phyloP scores from a whole-genome alignment of 73 alveolate genomes.

The Stentor roeselii region DNA sequence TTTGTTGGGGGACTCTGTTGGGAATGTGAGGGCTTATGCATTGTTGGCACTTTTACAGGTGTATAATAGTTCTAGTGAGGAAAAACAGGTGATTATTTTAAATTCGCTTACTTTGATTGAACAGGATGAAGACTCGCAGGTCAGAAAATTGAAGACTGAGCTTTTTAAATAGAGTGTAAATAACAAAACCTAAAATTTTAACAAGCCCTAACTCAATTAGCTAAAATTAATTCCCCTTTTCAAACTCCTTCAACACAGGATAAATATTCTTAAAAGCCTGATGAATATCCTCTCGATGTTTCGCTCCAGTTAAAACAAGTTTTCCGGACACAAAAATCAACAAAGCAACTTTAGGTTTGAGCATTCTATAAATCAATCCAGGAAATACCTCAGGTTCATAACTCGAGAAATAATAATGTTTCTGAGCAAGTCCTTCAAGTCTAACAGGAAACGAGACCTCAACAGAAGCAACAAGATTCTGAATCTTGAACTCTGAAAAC shows the following conservation, averaged over 20 bases:
- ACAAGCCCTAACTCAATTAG: no score
- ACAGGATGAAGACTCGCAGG: conserved; percentile 1
- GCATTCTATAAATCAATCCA: conserved; percentile 90
- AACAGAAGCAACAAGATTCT: conserved; percentile 87
- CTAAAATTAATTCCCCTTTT: conserved; percentile 45
- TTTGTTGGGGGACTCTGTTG: background rate
- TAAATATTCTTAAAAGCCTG: conserved; percentile 75
- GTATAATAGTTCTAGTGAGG: background rate
- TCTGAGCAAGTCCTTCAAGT: conserved; percentile 65
- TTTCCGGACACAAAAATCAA: conserved; percentile 94
- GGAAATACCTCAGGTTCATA: conserved; percentile 98
- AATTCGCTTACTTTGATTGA: background rate
- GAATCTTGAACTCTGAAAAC: conserved; percentile 85
- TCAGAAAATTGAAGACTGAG: background rate
- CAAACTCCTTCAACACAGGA: conserved; percentile 73
- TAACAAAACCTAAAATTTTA: background rate
- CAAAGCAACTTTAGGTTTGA: conserved; percentile 82
- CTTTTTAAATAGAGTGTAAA: no score
- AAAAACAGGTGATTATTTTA: background rate
- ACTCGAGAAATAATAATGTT: conserved; percentile 54
- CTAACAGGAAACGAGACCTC: conserved; percentile 84
- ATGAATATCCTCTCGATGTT: conserved; percentile 74
- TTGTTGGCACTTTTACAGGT: background rate
- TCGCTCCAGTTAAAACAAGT: conserved; percentile 97
- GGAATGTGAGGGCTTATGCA: background rate